Percentiles rank a stretch among this genome's conserved stretches.
Conservation (phyloP, 1,139 yeast species). For the Scheffersomyces stambukii region DNA sequence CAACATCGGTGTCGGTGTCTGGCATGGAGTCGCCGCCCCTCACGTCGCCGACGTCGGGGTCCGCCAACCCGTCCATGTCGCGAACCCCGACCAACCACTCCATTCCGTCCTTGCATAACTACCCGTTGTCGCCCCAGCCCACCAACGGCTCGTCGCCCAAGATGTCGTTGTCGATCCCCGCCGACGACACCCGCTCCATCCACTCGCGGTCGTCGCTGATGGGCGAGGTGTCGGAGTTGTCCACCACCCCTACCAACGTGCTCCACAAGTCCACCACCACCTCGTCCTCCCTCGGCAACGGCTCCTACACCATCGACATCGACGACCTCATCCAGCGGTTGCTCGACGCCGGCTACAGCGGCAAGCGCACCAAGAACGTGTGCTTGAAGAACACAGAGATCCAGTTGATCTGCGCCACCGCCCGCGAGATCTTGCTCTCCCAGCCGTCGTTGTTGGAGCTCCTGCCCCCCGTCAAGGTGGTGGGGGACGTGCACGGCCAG, state of each 20-base stretch:
- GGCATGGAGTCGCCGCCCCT: constrained; percentile 9
- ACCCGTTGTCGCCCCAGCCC: constrained; percentile 23
- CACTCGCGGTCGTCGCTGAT: constrained; percentile 10
- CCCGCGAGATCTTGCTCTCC: constrained; percentile 80
- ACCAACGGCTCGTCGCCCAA: constrained; percentile 4
- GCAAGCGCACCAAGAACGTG: constrained; percentile 84
- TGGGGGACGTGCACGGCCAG: constrained; percentile 98
- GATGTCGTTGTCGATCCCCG: constrained; percentile 4
- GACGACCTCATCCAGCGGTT: constrained; percentile 88
- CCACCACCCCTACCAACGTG: constrained; percentile 6
- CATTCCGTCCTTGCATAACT: constrained; percentile 14
- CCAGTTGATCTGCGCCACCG: constrained; percentile 76
- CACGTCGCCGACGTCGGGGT: constrained; percentile 7
- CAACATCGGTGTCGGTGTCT: constrained; percentile 8
- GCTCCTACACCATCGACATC: constrained; percentile 53
- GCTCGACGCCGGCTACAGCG: constrained; percentile 92
- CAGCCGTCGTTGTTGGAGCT: constrained; percentile 89
- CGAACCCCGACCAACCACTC: constrained; percentile 39
- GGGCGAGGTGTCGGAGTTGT: constrained; percentile 8
- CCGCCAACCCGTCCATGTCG: constrained; percentile 11
- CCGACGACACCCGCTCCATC: constrained; percentile 8
- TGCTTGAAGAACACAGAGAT: constrained; percentile 87
- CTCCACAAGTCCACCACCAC: constrained; percentile 11
- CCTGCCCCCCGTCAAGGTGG: constrained; percentile 94
- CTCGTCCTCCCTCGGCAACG: constrained; percentile 9